These are phyloP conservation scores for Claviceps sp. DNA, from an alignment of 2,329 filamentous ascomycete species.

Conservation along the genomic window DNA sequence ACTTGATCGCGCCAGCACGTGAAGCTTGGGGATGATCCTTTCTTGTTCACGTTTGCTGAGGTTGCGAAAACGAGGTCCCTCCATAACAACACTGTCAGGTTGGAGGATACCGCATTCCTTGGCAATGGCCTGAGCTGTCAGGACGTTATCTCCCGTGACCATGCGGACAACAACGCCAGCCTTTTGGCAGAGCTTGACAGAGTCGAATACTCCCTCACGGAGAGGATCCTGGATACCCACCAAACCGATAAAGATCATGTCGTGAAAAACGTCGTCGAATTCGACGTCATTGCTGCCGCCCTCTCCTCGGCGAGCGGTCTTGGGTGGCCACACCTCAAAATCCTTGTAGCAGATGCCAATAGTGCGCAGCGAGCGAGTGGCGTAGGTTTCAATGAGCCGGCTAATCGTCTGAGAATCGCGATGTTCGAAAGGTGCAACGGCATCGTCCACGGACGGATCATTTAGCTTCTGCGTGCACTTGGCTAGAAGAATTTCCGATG, in stretches of 20 bases:
- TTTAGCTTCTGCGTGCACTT: slow-evolving; percentile 40
- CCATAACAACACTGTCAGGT: slow-evolving; percentile 56
- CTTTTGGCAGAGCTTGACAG: slow-evolving; percentile 58
- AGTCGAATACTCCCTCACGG: slow-evolving; percentile 59
- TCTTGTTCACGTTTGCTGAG: slow-evolving; percentile 52
- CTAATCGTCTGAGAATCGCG: slow-evolving; percentile 45
- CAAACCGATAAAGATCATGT: slow-evolving; percentile 56
- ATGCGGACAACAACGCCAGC: slow-evolving; percentile 72
- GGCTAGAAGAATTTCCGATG: slow-evolving; percentile 48
- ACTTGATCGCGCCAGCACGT: slow-evolving; percentile 61
- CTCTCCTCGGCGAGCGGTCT: slow-evolving; percentile 39
- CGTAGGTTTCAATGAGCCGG: slow-evolving; percentile 62
- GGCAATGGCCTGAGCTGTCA: slow-evolving; percentile 68
- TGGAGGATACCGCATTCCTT: slow-evolving; percentile 65
- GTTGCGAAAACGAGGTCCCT: slow-evolving; percentile 67
- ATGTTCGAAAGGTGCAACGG: slow-evolving; percentile 30
- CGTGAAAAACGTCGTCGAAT: slow-evolving; percentile 53
- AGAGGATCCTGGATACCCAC: slow-evolving; percentile 75
- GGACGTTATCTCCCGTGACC: slow-evolving; percentile 74
- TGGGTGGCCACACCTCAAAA: slow-evolving; percentile 74
- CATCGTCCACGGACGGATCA: slow-evolving; percentile 32
- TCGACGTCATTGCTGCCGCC: slow-evolving; percentile 45
- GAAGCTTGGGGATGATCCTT: slow-evolving; percentile 53
- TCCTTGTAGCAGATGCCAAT: slow-evolving; percentile 77
- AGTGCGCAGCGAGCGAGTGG: slow-evolving; percentile 66